Base-by-base conservation (phyloP, 176 grass and related monocot genomes). In the Alopecurus myosuroides region DNA sequence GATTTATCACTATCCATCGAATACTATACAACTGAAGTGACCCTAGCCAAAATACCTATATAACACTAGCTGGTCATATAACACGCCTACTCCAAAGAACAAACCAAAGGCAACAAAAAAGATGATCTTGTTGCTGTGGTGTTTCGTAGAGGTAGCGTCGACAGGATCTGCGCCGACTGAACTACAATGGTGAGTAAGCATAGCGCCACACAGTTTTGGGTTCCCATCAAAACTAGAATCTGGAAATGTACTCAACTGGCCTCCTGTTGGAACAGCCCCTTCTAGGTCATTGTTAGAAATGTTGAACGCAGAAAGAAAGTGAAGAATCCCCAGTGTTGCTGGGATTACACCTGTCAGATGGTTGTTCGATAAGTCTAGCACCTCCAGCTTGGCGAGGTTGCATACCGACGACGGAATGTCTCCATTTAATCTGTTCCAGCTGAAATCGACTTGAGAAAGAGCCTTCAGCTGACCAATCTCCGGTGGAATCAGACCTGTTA, bases 201-300 rank as follows among this genome's bases (percentile, higher is more conserved):
- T 52, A 4, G 72, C 4, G 4, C 44, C 72, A 52, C 72, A 76
- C 20, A 76, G 72, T 48, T 76, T 76, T 22, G 71, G 82, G 20
- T 85, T 85, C 19, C 82, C 82, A 14, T 22, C 70, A 6, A 77
- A 85, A 23, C 82, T 85, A 6, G 70, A 63, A 13, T 46, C 9
- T 33, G 72, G 28, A 63, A 85, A 85, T 36, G 71, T 85, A 40
- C 33, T 57, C 11, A 85, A 49, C 44, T 85, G 82, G 2, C 52
- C 70, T 62, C 71, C 82, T n/a, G 12, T 30, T 63, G 82, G 82
- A 63, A 63, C 62, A 26, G 44, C 9, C 20, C 82, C 82, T 57
- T 85, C 71, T 15, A 85, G 36, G 22, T 85, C 82, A 35, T 85
- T 85, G 42, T 85, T 29, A 50, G 82, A 69, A 50, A 77, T 70